Evolutionary conservation across 192 early-diverging fungal species (phyloP).

Genomic region (Entomortierella parvispora): DNA sequence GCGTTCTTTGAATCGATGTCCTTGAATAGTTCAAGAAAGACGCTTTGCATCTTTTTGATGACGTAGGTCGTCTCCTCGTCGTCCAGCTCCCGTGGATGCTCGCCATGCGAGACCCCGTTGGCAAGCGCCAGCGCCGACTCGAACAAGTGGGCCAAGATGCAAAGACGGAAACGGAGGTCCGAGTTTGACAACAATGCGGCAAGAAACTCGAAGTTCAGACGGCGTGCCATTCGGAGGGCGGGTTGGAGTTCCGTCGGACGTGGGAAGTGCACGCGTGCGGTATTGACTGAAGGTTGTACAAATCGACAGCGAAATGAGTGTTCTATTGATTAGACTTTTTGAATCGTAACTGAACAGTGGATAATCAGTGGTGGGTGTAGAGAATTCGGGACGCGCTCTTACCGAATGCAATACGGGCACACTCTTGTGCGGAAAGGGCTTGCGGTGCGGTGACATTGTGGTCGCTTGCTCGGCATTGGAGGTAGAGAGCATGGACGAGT

Average conservation of each 20-base stretch:
- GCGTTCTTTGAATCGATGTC: neutral
- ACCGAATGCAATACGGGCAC: slow-evolving; percentile 5
- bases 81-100: slow-evolving; percentile 11
- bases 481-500: slow-evolving; percentile 22
- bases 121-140: slow-evolving; percentile 17
- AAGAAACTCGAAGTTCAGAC: neutral
- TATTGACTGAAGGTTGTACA: slow-evolving; percentile 6
- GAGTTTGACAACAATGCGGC: slow-evolving; percentile 8
- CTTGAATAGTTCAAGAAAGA: slow-evolving; percentile 23
- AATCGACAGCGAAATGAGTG: neutral
- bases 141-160: slow-evolving; percentile 23
- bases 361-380: neutral
- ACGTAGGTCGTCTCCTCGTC: slow-evolving; percentile 13
- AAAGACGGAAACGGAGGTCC: slow-evolving; percentile 26
- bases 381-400: neutral
- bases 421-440: neutral
- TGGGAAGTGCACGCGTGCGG: slow-evolving; percentile 13
- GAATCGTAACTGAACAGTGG: neutral
- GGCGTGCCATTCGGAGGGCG: neutral
- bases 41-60: slow-evolving; percentile 11
- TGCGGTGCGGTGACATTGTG: neutral
- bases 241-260: slow-evolving; percentile 9
- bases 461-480: neutral
- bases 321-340: neutral
- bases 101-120: slow-evolving; percentile 9